phyloP scores from a whole-genome alignment of 768 basidiomycete species.

The Lactifluus piperatus region DNA sequence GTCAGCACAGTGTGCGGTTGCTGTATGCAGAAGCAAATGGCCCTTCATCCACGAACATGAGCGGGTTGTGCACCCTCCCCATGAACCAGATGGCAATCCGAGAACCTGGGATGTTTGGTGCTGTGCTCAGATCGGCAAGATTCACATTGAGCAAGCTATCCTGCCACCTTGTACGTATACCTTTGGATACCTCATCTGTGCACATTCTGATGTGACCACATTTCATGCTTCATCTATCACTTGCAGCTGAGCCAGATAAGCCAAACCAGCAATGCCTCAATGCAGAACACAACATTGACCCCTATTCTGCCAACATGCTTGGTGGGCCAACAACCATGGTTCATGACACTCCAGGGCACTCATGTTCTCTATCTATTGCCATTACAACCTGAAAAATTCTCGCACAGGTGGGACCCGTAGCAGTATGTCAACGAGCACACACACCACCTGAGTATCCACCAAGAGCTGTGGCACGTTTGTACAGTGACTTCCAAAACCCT shows the following conservation, averaged over 20 bases:
- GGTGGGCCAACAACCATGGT: too few species aligned
- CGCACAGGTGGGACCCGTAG: slow-evolving; percentile 10
- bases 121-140: slow-evolving; percentile 31
- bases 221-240: too few species aligned
- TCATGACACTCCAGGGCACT: too few species aligned
- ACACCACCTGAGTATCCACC: slow-evolving; percentile 10
- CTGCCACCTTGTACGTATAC: neutral
- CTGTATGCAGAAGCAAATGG: slow-evolving; percentile 12
- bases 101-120: slow-evolving; percentile 20
- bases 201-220: neutral
- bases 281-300: slow-evolving; percentile 46
- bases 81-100: too few species aligned
- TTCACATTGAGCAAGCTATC: slow-evolving; percentile 13
- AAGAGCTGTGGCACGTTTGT: neutral
- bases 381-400: too few species aligned
- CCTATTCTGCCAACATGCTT: too few species aligned
- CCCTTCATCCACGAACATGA: slow-evolving; percentile 5
- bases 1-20: too few species aligned
- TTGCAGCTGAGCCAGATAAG: slow-evolving; percentile 46
- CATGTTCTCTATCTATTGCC: too few species aligned
- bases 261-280: slow-evolving; percentile 62
- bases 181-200: too few species aligned
- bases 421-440: slow-evolving; percentile 19
- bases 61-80: neutral
- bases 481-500: too few species aligned